A percentile compares a stretch with the other conserved stretches of the same genome.
These are phyloP conservation scores for Peniophora sp. DNA, from an alignment of 1,284 basidiomycete genomes.

Conservation along the genomic window DNA sequence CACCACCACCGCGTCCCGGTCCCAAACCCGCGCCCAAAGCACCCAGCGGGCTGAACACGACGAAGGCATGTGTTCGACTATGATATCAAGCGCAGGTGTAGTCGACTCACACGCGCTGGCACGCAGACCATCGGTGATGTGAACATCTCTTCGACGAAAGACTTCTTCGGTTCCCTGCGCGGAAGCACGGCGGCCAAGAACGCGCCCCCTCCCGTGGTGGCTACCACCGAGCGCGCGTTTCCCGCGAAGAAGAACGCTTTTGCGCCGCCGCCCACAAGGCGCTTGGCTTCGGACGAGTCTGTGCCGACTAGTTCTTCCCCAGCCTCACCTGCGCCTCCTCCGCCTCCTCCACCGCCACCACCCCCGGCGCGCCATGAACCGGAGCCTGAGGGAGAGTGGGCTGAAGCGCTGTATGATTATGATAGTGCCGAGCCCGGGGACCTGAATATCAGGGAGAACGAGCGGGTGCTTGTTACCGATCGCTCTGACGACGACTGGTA, in stretches of 20 bases:
- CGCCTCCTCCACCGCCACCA: conserved; percentile 15
- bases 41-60: neutral
- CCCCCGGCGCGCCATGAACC: conserved; percentile 16
- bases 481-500: conserved; percentile 70
- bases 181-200: conserved; percentile 33
- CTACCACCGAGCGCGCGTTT: conserved; percentile 33
- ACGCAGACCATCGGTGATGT: conserved; percentile 51
- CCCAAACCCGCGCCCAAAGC: neutral
- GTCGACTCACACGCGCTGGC: neutral
- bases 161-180: conserved; percentile 40
- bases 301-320: conserved; percentile 7
- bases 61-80: too few species aligned
- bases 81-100: too few species aligned
- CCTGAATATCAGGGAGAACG: conserved; percentile 44
- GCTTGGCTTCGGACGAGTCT: conserved; percentile 22
- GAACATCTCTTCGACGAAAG: conserved; percentile 44
- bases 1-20: neutral
- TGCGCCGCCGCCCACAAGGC: conserved; percentile 47
- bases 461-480: conserved; percentile 52
- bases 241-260: conserved; percentile 33
- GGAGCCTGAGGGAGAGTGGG: conserved; percentile 61
- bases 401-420: conserved; percentile 71
- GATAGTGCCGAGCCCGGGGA: conserved; percentile 58
- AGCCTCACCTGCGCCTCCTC: conserved; percentile 13
- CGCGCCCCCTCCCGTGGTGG: conserved; percentile 30